phyloP scores from a whole-genome alignment of 75 land plant genomes.

The Adiantum capillusveneris region DNA sequence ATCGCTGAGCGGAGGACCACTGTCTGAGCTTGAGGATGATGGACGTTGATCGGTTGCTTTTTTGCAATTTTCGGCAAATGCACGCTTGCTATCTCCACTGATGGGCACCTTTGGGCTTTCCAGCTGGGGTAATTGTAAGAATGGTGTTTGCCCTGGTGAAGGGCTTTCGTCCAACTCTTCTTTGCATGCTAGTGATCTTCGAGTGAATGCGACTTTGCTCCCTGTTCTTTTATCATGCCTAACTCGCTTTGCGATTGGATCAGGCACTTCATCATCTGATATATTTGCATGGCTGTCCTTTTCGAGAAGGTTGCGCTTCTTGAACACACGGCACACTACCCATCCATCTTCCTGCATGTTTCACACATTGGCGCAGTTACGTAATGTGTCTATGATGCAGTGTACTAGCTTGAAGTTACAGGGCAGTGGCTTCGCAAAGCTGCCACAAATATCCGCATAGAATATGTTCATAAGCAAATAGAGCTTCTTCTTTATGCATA shows the following conservation, averaged over 20 bases:
- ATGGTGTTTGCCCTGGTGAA: neutral
- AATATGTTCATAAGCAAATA: too few species aligned
- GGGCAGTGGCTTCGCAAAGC: too few species aligned
- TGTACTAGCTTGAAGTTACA: too few species aligned
- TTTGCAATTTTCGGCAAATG: neutral
- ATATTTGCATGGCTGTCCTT: neutral
- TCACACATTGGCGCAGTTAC: too few species aligned
- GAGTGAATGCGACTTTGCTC: neutral
- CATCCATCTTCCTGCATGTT: constrained; percentile 75
- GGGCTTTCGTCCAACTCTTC: neutral
- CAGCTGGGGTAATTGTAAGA: constrained; percentile 48
- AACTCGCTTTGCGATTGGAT: neutral
- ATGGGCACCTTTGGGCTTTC: constrained; percentile 30
- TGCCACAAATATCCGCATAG: too few species aligned
- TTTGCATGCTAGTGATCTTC: neutral
- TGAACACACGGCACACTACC: constrained; percentile 80
- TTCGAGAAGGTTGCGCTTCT: constrained; percentile 52
- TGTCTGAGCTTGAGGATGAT: neutral
- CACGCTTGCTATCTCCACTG: neutral
- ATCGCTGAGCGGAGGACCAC: neutral
- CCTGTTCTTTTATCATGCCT: neutral
- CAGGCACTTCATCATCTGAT: constrained; percentile 1
- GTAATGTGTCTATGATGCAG: too few species aligned
- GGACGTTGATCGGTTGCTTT: neutral
- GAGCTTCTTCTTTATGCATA: too few species aligned